Evolutionary conservation across 2,329 filamentous ascomycete species (phyloP).

Genomic region (Aureobasidium sp.): DNA sequence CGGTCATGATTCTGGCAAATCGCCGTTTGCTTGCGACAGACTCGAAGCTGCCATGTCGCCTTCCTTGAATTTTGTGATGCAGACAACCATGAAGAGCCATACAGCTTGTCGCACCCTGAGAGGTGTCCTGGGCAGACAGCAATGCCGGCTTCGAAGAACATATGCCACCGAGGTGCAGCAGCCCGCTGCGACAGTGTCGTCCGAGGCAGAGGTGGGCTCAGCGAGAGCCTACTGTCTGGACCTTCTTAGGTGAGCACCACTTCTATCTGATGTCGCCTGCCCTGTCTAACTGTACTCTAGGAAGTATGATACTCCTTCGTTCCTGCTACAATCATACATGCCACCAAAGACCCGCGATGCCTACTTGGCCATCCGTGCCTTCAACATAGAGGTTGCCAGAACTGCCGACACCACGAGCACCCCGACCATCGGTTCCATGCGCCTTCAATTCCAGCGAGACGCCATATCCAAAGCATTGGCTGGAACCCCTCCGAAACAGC

Average conservation of each 20-base stretch:
- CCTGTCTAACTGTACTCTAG: constrained; percentile 35
- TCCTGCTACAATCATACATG: constrained; percentile 77
- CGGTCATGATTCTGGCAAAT: neutral
- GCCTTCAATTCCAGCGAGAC: constrained; percentile 93
- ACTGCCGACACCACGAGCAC: constrained; percentile 86
- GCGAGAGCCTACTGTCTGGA: constrained; percentile 51
- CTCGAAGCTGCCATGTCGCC: neutral
- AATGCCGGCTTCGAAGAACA: neutral
- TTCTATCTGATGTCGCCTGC: neutral
- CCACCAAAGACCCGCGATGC: constrained; percentile 65
- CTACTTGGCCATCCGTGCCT: constrained; percentile 80
- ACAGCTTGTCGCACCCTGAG: neutral
- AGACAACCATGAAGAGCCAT: neutral
- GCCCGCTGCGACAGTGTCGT: constrained; percentile 18
- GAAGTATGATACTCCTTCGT: constrained; percentile 81
- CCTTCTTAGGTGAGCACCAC: constrained; percentile 41
- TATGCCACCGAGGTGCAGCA: constrained; percentile 14
- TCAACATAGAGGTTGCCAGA: constrained; percentile 86
- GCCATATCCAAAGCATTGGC: constrained; percentile 69
- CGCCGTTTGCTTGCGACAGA: neutral
- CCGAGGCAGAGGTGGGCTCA: constrained; percentile 39
- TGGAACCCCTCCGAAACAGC: constrained; percentile 75
- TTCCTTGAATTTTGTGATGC: neutral
- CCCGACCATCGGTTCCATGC: constrained; percentile 75
- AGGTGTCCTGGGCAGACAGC: neutral